Evolutionary conservation across 1,139 yeast species (phyloP), one percentile per base, ranked within the genome.

Genomic region (Taiozyma sp.): DNA sequence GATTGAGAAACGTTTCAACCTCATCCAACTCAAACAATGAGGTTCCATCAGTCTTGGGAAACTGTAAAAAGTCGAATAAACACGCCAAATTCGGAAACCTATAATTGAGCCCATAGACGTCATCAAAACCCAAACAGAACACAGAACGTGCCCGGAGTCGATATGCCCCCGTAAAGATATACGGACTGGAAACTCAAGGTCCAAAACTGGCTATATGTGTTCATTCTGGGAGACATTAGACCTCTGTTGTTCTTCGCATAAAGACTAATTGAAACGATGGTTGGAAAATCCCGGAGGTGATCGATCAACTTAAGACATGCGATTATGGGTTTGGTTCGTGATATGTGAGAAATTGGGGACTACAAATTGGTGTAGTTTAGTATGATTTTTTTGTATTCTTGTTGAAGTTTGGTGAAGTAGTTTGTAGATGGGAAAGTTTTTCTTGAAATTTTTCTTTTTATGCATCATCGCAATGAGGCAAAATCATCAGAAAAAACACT

Each of bases 301-400:
- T 60, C 67, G 67, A 60, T 65, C 68, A 70, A 70, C 73, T 70
- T 70, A 70, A 70, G 74, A 67, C 66, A 69, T 69, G 74, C 74
- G 66, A 54, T 47, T 13, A 4, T 34, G 30, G 10, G 10, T 28
- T 12, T 28, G 13, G 10, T 8, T 28, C 1, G 30, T 8, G 9
- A 9, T 9, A 28, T 12, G 4, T 30, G 16, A n/a, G 19, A 8
- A 32, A n/a, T 2, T 14, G 34, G n/a, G 13, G 7, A 38, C 22
- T 28, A 16, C 22, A 22, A 22, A 14, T 8, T 38, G 39, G 24
- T 38, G 41, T 38, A 38, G 41, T 22, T n/a, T 36, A 4, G 8
- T 30, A 13, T 30, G 34, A 30, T 16, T 13, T n/a, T 36, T 19
- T 36, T 36, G 23, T 36, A 36, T 30, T 30, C 12, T 28, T 28